Base-by-base conservation (phyloP, 345 rosid species). In the Euphorbia lathyris region DNA sequence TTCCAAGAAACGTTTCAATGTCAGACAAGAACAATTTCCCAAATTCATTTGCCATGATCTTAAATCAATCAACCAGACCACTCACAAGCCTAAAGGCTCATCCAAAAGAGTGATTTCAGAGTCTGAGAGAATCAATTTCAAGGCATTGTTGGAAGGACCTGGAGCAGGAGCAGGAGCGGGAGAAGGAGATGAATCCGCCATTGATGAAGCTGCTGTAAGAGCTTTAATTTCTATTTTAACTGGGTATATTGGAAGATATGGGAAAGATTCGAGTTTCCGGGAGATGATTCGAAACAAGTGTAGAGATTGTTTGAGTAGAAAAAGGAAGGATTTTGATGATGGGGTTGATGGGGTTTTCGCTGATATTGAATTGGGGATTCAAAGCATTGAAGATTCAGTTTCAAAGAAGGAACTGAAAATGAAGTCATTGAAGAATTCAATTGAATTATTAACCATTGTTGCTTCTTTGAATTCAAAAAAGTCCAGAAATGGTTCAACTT, bases 201-300 rank as follows among this genome's bases (percentile, higher is more conserved):
- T 82, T 20, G 88, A 85, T 70, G 86, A 78, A 63, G 78, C 68
- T 6, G 85, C 86, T 32, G 65, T 84, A 27, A 72, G 63, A 63
- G 89, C 89, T 13, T 83, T 83, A 67, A 45, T 85, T 6, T 83
- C 94, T 0, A 78, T 88, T 27, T 83, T 88, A n/a, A 23, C 82
- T 74, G 89, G 91, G 14, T 86, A 86, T 36, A 32, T 72, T 0
- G 89, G 88, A 2, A 77, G 83, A 77, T 88, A 76, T 58, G 6
- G 61, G 23, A 79, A 77, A 27, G 94, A 88, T 50, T 78, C 63
- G 42, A 63, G 25, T 60, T 86, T 85, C 65, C 77, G 89, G 42
- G 42, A 62, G 58, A 66, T 52, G 67, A 68, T 86, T 56, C 76
- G 82, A 58, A 70, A 71, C 45, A 88, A 86, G 67, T 79, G 83